phyloP scores from a whole-genome alignment of 139 green algal genomes.

The Volvox africanus region DNA sequence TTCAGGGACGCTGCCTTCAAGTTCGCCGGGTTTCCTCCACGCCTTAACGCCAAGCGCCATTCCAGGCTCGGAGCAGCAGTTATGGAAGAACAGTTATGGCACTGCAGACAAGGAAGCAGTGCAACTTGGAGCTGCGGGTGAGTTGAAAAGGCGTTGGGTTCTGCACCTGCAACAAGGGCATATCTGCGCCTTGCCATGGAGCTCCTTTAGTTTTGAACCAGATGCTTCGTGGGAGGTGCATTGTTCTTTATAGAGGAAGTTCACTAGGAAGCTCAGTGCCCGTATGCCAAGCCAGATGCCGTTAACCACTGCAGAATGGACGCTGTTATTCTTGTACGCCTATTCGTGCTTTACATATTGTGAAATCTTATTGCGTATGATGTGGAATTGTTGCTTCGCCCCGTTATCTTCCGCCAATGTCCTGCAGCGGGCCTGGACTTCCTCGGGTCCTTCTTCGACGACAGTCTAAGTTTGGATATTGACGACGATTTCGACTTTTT shows the following conservation, averaged over 20 bases:
- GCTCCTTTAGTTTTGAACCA: no score
- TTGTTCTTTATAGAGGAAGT: no score
- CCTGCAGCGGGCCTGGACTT: slow-evolving; percentile 14
- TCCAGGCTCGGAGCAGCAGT: neutral
- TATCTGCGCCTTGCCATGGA: no score
- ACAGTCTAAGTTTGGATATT: neutral
- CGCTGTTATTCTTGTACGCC: no score
- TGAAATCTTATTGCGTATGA: no score
- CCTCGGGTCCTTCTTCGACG: slow-evolving; percentile 31
- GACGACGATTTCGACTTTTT: neutral
- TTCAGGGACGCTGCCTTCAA: neutral
- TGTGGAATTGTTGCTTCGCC: no score
- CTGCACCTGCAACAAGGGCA: no score
- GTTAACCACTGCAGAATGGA: no score
- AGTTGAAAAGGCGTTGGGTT: neutral
- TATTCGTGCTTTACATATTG: no score
- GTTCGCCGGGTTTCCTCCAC: neutral
- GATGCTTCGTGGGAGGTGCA: no score
- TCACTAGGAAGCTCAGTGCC: no score
- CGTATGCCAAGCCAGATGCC: no score
- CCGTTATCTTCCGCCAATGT: neutral
- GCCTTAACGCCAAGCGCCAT: slow-evolving; percentile 12
- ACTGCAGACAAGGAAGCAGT: slow-evolving; percentile 29
- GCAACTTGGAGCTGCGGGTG: neutral
- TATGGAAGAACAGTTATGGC: slow-evolving; percentile 46